phyloP scores from a whole-genome alignment of 129 eudicot species.

The Helianthus tuberosus region DNA sequence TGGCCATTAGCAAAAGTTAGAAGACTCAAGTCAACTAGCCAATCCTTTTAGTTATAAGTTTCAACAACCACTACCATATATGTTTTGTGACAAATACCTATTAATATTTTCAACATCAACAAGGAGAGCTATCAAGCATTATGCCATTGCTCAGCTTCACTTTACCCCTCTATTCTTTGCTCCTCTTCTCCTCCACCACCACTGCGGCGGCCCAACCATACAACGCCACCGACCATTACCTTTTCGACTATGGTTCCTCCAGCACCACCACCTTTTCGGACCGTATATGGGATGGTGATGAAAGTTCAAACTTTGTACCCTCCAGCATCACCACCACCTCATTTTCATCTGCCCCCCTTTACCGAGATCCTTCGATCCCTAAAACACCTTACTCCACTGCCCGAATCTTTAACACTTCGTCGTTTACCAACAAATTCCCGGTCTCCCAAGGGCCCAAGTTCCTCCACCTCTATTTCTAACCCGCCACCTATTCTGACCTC shows the following conservation, averaged over 20 bases:
- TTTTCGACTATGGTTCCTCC: conserved; percentile 40
- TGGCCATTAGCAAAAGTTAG: conserved; percentile 1
- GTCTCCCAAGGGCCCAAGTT: conserved; percentile 49
- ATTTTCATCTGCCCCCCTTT: not conserved
- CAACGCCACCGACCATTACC: conserved; percentile 29
- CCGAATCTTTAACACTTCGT: conserved; percentile 43
- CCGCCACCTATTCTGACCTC: conserved; percentile 33
- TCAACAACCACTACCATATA: not conserved
- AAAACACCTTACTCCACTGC: conserved; percentile 39
- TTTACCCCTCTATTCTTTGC: conserved; percentile 3
- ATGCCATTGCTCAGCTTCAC: conserved; percentile 32
- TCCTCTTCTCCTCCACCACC: conserved; percentile 16
- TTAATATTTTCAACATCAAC: not conserved
- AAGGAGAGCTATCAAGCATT: conserved; percentile 13
- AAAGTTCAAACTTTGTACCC: conserved; percentile 18
- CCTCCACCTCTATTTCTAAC: conserved; percentile 65
- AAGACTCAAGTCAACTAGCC: conserved; percentile 21
- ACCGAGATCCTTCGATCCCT: conserved; percentile 13
- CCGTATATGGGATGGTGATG: conserved; percentile 39
- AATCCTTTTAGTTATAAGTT: not conserved
- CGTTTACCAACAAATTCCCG: conserved; percentile 48
- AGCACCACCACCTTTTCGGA: conserved; percentile 10
- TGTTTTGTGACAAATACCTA: not conserved
- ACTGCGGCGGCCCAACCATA: conserved; percentile 17
- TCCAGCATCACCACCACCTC: conserved; percentile 29